Conservation (phyloP, 345 rosid genomes). For the Moricandia moricandioides region DNA sequence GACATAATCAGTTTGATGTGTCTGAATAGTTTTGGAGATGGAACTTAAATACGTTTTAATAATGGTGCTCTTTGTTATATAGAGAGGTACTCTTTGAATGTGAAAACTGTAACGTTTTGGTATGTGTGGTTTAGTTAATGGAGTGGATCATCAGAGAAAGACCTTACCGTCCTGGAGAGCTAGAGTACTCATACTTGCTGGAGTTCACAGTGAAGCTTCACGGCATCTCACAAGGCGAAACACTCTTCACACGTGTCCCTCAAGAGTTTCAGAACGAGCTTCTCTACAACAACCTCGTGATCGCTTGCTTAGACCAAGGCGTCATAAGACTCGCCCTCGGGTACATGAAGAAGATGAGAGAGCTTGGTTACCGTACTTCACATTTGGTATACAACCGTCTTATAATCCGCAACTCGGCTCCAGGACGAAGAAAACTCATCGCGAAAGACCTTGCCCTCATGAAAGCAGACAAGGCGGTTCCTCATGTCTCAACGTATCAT, state of each 20-base stretch:
- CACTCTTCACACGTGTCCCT: constrained; percentile 66
- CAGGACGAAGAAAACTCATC: constrained; percentile 58
- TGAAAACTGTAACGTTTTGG: not conserved
- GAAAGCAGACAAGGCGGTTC: constrained; percentile 81
- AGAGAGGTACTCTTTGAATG: not conserved
- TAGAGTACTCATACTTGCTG: constrained; percentile 78
- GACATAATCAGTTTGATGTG: not conserved
- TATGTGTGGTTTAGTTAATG: constrained; percentile 59
- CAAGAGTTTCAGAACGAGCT: constrained; percentile 81
- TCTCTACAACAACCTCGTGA: constrained; percentile 82
- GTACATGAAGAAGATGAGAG: constrained; percentile 97
- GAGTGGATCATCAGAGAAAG: constrained; percentile 94
- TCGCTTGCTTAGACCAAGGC: constrained; percentile 81
- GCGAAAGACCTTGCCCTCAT: constrained; percentile 72
- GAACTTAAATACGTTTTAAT: not conserved
- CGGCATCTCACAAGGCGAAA: constrained; percentile 72
- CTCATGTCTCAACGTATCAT: constrained; percentile 80
- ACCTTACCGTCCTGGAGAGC: constrained; percentile 74
- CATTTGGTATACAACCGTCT: constrained; percentile 80
- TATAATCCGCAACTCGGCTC: constrained; percentile 70
- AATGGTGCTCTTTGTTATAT: not conserved
- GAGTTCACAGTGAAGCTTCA: constrained; percentile 78
- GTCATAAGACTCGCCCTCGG: constrained; percentile 64
- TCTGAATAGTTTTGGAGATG: not conserved
- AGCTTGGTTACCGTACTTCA: constrained; percentile 64